Conservation (phyloP, 768 basidiomycete genomes). For the Termitomyces bulborhizus region DNA sequence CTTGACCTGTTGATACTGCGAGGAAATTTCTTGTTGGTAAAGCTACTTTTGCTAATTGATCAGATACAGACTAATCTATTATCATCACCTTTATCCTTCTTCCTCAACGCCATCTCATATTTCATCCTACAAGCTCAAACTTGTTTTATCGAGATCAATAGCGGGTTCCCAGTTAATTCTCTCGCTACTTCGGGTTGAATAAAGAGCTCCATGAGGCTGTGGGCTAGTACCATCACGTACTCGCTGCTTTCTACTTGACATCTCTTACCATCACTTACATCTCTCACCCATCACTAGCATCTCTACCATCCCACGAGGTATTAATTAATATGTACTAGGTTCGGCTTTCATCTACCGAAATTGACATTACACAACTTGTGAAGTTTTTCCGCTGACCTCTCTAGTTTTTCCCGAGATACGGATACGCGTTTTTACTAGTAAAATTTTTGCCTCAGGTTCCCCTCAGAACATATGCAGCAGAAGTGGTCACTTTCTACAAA, state of each 20-base stretch:
- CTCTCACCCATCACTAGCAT: neutral
- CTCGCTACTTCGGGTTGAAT: neutral
- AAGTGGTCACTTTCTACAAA: neutral
- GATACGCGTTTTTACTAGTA: neutral
- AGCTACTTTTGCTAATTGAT: neutral
- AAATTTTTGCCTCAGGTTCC: neutral
- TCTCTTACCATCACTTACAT: neutral
- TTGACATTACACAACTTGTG: neutral
- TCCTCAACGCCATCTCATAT: neutral
- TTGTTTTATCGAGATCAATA: neutral
- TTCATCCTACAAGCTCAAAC: neutral
- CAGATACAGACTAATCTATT: slow-evolving; percentile 5
- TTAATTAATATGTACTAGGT: neutral
- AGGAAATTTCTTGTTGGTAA: neutral
- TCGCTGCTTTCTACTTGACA: neutral
- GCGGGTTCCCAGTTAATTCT: neutral
- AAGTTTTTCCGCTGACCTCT: neutral
- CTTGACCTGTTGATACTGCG: slow-evolving; percentile 4
- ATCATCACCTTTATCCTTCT: neutral
- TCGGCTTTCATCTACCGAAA: neutral
- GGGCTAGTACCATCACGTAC: neutral
- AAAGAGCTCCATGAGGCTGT: neutral
- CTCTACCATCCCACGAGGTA: no score
- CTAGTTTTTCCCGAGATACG: neutral
- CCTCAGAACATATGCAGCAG: neutral